Evolutionary conservation across 495 filamentous ascomycete species (phyloP), one percentile per base, ranked within the genome.

Genomic region (Hypoxylon intermedium): DNA sequence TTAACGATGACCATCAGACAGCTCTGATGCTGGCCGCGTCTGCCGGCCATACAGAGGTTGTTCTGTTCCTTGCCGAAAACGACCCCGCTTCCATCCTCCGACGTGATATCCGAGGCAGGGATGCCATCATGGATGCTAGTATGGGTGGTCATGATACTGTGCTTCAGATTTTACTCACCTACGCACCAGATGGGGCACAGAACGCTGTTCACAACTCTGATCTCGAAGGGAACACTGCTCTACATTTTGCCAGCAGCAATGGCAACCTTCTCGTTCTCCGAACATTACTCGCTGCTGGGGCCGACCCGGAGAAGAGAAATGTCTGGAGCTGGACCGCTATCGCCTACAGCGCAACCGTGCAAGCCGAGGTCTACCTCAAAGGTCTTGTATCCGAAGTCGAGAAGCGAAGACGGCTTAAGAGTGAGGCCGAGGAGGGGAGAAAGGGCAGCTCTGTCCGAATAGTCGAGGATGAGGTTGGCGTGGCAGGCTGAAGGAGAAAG

Each of bases 281-380:
- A 36, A 85, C 88, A 18, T 73, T 95, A 18, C 77, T 94, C 18
- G 82, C 83, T 2, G 80, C 81, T 9, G 89, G 89, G 9, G 88
- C 89, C 40, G 82, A 86, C 53, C 79, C 86, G 0, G 77, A 82
- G 42, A 84, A 79, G 40, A 79, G 70, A 65, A 95, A 95, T 65
- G 73, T 81, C 2, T 87, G 84, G 77, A 85, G 79, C 55, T 93
- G 89, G 85, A 89, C 82, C 18, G 85, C 91, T 5, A 76, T 89
- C 9, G 80, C 81, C 23, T 95, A 93, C 70, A 86, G 83, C 40
- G 83, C 83, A 19, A 90, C 87, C 1, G 85, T 88, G 16, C 84
- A 88, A 63, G 89, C 87, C 13, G 90, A 93, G 73, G 85, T 87
- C 15, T 92, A 91, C 61, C 85, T 91, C 36, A 82, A 83, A 75